phyloP scores from a whole-genome alignment of 805 yeast genomes.

The Monosporozyma yasuniensis region DNA sequence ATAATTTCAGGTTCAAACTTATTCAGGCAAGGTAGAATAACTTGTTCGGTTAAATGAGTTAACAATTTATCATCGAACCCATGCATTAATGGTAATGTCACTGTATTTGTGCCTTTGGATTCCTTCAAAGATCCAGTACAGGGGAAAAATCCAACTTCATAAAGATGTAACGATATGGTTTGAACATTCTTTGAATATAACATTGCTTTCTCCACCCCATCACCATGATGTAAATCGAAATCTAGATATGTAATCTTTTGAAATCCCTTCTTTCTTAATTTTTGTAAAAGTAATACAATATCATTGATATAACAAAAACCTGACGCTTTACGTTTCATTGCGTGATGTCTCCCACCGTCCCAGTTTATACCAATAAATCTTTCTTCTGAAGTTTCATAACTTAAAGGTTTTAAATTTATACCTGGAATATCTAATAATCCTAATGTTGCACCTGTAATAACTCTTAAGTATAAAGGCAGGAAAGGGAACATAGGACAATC shows the following conservation, averaged over 20 bases:
- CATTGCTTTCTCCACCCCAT: slow-evolving; percentile 67
- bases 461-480: slow-evolving; percentile 40
- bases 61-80: slow-evolving; percentile 47
- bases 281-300: slow-evolving; percentile 46
- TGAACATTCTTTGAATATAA: slow-evolving; percentile 44
- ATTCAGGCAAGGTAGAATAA: slow-evolving; percentile 37
- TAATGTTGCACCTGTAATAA: slow-evolving; percentile 51
- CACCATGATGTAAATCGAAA: slow-evolving; percentile 73
- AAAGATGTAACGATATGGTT: slow-evolving; percentile 56
- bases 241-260: slow-evolving; percentile 52
- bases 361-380: slow-evolving; percentile 49
- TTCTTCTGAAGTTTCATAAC: not conserved
- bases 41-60: slow-evolving; percentile 29
- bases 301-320: slow-evolving; percentile 75
- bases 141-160: slow-evolving; percentile 63
- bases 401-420: slow-evolving; percentile 27
- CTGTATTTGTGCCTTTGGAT: slow-evolving; percentile 33
- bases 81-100: slow-evolving; percentile 48
- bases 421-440: slow-evolving; percentile 31
- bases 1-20: slow-evolving; percentile 41
- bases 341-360: slow-evolving; percentile 78
- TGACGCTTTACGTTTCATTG: slow-evolving; percentile 42
- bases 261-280: slow-evolving; percentile 38
- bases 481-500: slow-evolving; percentile 60
- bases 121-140: slow-evolving; percentile 49